These are phyloP conservation scores for Chalciporus sphaerocephalus DNA, from an alignment of 768 basidiomycete species.

Conservation along the genomic window DNA sequence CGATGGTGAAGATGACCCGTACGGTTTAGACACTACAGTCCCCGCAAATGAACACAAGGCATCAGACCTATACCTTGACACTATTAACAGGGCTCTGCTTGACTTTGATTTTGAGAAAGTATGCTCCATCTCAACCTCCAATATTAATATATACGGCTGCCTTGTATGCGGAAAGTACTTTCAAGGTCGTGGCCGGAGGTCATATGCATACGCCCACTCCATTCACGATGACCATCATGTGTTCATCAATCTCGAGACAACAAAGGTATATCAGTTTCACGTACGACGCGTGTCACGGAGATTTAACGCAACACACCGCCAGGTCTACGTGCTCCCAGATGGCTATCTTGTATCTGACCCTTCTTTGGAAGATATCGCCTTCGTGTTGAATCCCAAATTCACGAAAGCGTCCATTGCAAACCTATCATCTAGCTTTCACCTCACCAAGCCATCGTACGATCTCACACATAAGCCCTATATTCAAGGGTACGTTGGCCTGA, in stretches of 20 bases:
- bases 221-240: conserved; percentile 99
- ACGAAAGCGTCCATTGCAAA: conserved; percentile 51
- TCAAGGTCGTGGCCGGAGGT: conserved; percentile 90
- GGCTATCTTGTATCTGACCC: conserved; percentile 96
- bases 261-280: conserved; percentile 58
- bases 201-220: conserved; percentile 94
- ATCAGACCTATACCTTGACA: conserved; percentile 92
- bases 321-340: conserved; percentile 98
- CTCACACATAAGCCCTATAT: conserved; percentile 76
- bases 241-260: conserved; percentile 91
- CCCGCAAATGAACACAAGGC: conserved; percentile 36
- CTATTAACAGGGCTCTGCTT: conserved; percentile 82
- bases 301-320: conserved; percentile 15
- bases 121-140: conserved; percentile 92
- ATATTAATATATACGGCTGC: conserved; percentile 97
- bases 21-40: conserved; percentile 24
- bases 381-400: conserved; percentile 87
- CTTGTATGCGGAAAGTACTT: conserved; percentile 98
- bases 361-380: conserved; percentile 91
- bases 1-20: conserved; percentile 25
- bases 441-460: conserved; percentile 79
- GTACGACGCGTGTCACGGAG: conserved; percentile 15
- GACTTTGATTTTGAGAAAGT: conserved; percentile 99
- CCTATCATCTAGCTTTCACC: conserved; percentile 54
- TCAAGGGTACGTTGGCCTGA: conserved; percentile 92